Evolutionary conservation across 148 eudicot species (phyloP), one percentile per base, ranked within the genome.

Genomic region (Fagopyrum tataricum): DNA sequence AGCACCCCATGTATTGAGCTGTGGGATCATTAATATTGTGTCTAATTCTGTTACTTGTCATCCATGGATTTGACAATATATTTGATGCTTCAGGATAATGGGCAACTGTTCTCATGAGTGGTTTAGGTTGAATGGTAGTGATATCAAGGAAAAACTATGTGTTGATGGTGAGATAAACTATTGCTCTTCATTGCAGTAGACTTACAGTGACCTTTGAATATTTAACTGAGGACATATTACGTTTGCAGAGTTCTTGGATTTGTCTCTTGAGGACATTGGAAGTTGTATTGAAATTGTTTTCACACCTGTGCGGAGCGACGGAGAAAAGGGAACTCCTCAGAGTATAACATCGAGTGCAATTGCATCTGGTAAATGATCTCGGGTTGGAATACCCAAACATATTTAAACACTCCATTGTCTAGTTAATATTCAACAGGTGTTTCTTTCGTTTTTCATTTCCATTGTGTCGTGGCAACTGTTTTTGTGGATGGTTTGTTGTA

Each of bases 291-390:
- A 95, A 82, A 69, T 90, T 72, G 77, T 81, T 51, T 95, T 90
- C 74, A 92, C 96, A 44, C 99, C 99, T 77, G 90, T 92, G 44
- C 87, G 99, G 18, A 83, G 76, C 64, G 99, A 95, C 82, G 92
- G 96, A 56, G 67, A 73, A 37, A 81, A 64, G 80, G 99, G 99
- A 49, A 74, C 44, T 71, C 75, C 92, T 56, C 78, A 41, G 78
- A 81, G 85, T 67, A 56, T 87, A 70, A 58, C 84, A 72, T 90
- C 94, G 78, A 72, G 78, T 76, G 81, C 84, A 44, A 84, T 95
- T 71, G 73, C 81, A 75, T 92, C 99, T 47, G 97, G 99, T 95
- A 82, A 66, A 89, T 82, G 66, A 66, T 73, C 78, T 70, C 52
- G 18, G 26, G 59, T 3, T 76, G 58, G 61, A 73, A 42, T 20